Percentiles rank a stretch among this genome's conserved stretches.
Conservation (phyloP, 148 eudicot genomes). For the Gaultheria prostrata region DNA sequence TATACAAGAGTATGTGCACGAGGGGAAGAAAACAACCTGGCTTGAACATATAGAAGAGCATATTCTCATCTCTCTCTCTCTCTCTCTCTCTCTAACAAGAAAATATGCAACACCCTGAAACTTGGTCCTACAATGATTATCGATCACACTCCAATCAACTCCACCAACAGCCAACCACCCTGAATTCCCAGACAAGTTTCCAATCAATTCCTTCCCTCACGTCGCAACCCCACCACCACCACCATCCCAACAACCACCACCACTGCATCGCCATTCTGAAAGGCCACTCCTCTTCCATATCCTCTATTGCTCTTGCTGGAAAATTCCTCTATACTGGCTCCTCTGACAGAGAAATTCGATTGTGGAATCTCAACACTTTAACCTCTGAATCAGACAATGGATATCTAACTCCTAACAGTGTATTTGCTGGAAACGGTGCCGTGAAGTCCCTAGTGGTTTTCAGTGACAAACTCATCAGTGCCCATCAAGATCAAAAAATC, state of each 20-base stretch:
- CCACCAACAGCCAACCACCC: constrained; percentile 18
- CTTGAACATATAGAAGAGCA: background rate
- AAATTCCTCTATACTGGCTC: constrained; percentile 67
- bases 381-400: constrained; percentile 33
- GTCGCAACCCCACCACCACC: constrained; percentile 17
- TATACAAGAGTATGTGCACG: background rate
- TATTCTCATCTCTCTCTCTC: background rate
- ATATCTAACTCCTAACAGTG: constrained; percentile 25
- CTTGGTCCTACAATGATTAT: constrained; percentile 2
- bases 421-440: constrained; percentile 61
- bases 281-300: constrained; percentile 58
- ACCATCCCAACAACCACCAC: constrained; percentile 29
- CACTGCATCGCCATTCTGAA: constrained; percentile 63
- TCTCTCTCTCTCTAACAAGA: constrained; percentile 3
- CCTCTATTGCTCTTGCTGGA: constrained; percentile 65
- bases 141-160: constrained; percentile 16
- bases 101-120: constrained; percentile 21
- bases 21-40: background rate
- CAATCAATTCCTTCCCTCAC: constrained; percentile 37
- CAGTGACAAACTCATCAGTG: constrained; percentile 65
- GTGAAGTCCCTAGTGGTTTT: constrained; percentile 70
- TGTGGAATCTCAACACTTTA: constrained; percentile 40
- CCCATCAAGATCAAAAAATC: constrained; percentile 94
- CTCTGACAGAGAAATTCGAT: constrained; percentile 57
- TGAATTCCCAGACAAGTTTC: constrained; percentile 38